Conservation (phyloP, 140 eudicot species). For the Oenanthe javanica region DNA sequence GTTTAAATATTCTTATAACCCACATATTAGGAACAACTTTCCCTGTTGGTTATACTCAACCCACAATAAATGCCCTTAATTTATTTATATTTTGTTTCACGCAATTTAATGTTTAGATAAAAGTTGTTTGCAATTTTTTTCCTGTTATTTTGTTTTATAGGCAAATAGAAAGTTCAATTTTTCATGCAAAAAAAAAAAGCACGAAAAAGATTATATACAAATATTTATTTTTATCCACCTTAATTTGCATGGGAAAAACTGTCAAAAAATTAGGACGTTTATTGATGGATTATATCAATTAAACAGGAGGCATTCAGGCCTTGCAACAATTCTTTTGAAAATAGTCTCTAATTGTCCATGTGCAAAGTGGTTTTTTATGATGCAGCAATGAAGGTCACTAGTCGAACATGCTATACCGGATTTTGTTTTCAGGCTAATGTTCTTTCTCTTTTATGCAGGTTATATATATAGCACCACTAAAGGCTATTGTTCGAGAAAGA, state of each 20-base stretch:
- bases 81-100: neutral
- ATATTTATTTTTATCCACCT: neutral
- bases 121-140: neutral
- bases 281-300: neutral
- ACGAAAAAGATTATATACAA: neutral
- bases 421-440: neutral
- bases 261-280: neutral
- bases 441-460: constrained; percentile 41
- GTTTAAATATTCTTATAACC: neutral
- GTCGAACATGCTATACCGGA: neutral
- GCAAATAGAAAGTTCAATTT: neutral
- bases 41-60: neutral
- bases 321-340: neutral
- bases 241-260: neutral
- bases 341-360: neutral
- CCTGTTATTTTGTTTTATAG: neutral
- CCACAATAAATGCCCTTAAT: neutral
- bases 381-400: neutral
- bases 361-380: neutral
- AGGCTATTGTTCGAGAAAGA: constrained; percentile 96
- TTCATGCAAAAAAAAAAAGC: neutral
- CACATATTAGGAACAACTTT: neutral
- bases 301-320: neutral
- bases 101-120: neutral
- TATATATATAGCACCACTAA: constrained; percentile 90